Percentiles rank a stretch among this genome's conserved stretches.
These are phyloP conservation scores for Mycena rosella DNA, from an alignment of 768 basidiomycete species.

Conservation along the genomic window DNA sequence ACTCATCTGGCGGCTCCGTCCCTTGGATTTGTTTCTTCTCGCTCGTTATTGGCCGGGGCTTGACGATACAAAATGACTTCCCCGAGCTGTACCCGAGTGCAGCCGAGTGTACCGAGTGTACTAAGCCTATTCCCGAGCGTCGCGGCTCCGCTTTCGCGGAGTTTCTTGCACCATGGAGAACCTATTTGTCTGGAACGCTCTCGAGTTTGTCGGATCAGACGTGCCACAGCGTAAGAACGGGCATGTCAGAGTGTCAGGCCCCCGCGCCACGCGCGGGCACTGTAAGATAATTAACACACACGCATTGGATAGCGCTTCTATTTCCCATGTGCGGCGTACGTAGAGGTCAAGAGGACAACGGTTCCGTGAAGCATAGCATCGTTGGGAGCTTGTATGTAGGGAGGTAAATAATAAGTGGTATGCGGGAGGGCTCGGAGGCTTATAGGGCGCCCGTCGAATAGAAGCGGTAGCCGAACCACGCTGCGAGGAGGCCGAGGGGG, in stretches of 20 bases:
- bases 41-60: too few relatives aligned
- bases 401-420: slow-evolving; percentile 25
- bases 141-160: too few relatives aligned
- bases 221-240: neutral
- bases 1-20: too few relatives aligned
- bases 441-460: slow-evolving; percentile 63
- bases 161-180: too few relatives aligned
- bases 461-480: slow-evolving; percentile 90
- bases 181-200: too few relatives aligned
- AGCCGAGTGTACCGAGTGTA: too few relatives aligned
- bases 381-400: slow-evolving; percentile 10
- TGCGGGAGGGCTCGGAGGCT: neutral
- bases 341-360: neutral
- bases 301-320: slow-evolving; percentile 17
- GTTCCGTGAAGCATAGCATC: slow-evolving; percentile 11
- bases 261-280: neutral
- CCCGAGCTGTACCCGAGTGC: too few relatives aligned
- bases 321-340: slow-evolving; percentile 25
- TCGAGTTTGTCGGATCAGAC: neutral
- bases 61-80: too few relatives aligned
- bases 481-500: slow-evolving; percentile 82
- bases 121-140: too few relatives aligned
- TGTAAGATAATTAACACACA: neutral
- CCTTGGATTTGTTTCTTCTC: too few relatives aligned
- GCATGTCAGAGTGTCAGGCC: neutral